These are phyloP conservation scores for Neostapfia colusana DNA, from an alignment of 176 grass and related monocot species.

Conservation along the genomic window DNA sequence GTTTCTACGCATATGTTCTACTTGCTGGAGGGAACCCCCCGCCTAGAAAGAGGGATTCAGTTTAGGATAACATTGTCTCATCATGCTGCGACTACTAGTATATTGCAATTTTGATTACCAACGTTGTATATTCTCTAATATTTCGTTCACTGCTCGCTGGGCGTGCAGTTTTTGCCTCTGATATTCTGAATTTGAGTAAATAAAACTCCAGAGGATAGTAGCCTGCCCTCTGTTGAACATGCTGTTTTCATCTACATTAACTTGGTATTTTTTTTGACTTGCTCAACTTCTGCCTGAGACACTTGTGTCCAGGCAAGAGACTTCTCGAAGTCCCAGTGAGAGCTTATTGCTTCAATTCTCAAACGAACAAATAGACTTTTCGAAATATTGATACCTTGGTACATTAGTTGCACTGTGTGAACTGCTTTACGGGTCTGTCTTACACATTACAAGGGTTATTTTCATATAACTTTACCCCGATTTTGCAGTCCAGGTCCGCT, in stretches of 20 bases:
- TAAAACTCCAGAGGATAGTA: constrained; percentile 28
- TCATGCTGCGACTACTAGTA: neutral
- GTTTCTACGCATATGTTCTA: constrained; percentile 57
- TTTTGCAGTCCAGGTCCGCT: too few species aligned
- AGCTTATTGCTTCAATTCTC: neutral
- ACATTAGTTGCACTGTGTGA: neutral
- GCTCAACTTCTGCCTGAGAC: neutral
- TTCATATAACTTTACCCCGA: too few species aligned
- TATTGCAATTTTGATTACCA: constrained; percentile 16
- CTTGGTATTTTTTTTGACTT: neutral
- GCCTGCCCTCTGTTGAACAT: neutral
- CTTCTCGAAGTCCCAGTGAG: neutral
- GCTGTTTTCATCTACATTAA: constrained; percentile 9
- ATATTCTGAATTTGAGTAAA: constrained; percentile 24
- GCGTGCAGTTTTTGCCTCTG: constrained; percentile 17
- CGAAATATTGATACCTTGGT: neutral
- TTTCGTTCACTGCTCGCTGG: constrained; percentile 6
- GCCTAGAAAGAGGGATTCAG: constrained; percentile 4
- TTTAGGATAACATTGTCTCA: constrained; percentile 5
- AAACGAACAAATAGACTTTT: neutral
- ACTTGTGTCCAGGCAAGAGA: neutral
- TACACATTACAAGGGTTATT: too few species aligned
- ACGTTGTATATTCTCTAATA: constrained; percentile 33
- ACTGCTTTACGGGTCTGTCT: too few species aligned
- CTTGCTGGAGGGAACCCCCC: constrained; percentile 63